phyloP scores from a whole-genome alignment of 768 basidiomycete species.

The Russula sp. region DNA sequence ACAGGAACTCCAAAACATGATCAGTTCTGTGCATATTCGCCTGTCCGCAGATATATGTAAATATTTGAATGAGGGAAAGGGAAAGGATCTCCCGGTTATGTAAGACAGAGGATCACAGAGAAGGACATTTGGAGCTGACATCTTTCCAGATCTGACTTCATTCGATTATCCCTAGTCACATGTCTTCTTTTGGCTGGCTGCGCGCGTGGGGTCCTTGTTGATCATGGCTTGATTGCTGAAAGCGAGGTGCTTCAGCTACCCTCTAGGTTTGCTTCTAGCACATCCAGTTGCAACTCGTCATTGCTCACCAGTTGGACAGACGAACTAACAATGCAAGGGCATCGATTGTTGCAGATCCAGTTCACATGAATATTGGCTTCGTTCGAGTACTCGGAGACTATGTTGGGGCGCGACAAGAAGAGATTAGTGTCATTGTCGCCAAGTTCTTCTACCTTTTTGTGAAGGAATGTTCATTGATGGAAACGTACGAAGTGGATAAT shows the following conservation, averaged over 20 bases:
- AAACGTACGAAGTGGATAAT: conserved; percentile 65
- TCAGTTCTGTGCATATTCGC: conserved; percentile 45
- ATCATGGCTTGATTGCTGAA: conserved; percentile 42
- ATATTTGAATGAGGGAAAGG: conserved; percentile 32
- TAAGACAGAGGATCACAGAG: not conserved
- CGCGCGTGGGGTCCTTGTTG: conserved; percentile 43
- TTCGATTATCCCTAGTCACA: conserved; percentile 54
- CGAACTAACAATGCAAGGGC: conserved; percentile 42
- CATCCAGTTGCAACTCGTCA: not conserved
- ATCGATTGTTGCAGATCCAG: conserved; percentile 45
- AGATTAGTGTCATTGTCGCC: conserved; percentile 47
- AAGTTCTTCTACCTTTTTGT: conserved; percentile 61
- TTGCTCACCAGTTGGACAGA: conserved; percentile 31
- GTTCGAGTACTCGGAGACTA: conserved; percentile 50
- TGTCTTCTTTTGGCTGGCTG: conserved; percentile 66
- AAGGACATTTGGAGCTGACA: not conserved
- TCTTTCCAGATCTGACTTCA: conserved; percentile 39
- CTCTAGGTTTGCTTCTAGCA: conserved; percentile 42
- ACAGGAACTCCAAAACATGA: conserved; percentile 48
- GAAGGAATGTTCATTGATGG: conserved; percentile 52
- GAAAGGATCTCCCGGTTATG: conserved; percentile 12
- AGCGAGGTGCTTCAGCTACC: conserved; percentile 47
- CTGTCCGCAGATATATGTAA: conserved; percentile 38
- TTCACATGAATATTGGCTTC: conserved; percentile 54
- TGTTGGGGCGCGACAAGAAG: conserved; percentile 42